Evolutionary conservation across 225 moss, liverwort and hornwort genomes (phyloP).

Genomic region (Physcomitrium patens): DNA sequence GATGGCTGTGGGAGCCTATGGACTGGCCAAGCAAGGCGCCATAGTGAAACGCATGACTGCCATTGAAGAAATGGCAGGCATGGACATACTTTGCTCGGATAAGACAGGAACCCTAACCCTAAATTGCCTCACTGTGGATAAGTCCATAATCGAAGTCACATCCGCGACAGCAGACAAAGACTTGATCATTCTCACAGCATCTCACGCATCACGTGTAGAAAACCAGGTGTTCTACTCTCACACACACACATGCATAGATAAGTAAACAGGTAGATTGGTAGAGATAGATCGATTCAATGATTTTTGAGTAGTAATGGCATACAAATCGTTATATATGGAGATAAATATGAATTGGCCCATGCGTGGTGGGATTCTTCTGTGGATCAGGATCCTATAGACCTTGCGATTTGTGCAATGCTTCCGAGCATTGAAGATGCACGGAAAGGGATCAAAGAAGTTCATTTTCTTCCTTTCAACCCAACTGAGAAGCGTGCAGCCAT

Average conservation of each 20-base stretch:
- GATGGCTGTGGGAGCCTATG: slow-evolving; percentile 85
- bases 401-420: slow-evolving; percentile 66
- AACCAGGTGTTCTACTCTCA: slow-evolving; percentile 45
- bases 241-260: too few species aligned
- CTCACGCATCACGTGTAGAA: slow-evolving; percentile 61
- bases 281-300: too few species aligned
- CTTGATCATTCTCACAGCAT: slow-evolving; percentile 52
- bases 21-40: slow-evolving; percentile 73
- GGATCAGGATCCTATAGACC: slow-evolving; percentile 74
- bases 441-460: slow-evolving; percentile 67
- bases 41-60: slow-evolving; percentile 93
- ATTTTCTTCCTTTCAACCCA: slow-evolving; percentile 78
- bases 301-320: too few species aligned
- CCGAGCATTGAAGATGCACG: slow-evolving; percentile 63
- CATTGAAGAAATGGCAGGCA: slow-evolving; percentile 85
- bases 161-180: slow-evolving; percentile 54
- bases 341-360: too few species aligned
- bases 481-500: slow-evolving; percentile 71
- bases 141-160: slow-evolving; percentile 62
- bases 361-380: not conserved
- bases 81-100: slow-evolving; percentile 83
- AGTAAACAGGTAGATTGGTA: too few species aligned
- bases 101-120: slow-evolving; percentile 90
- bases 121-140: slow-evolving; percentile 74
- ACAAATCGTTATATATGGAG: too few species aligned